phyloP scores from a whole-genome alignment of 495 filamentous ascomycete genomes.

The Xylaria longipes region DNA sequence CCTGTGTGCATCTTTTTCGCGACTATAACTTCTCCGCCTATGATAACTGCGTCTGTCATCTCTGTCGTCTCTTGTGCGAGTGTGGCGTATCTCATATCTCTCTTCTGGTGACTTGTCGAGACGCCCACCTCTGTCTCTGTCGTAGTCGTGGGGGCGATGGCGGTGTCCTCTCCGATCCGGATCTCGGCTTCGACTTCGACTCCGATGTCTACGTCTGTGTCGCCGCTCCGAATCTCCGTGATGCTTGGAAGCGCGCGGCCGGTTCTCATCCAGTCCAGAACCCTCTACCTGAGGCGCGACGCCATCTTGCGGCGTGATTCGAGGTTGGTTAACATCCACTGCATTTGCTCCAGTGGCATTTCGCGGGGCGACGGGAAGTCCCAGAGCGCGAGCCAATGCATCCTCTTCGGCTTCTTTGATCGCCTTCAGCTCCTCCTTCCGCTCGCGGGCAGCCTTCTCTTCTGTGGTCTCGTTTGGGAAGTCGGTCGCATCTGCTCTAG shows the following conservation, averaged over 20 bases:
- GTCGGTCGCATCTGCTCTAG: slow-evolving; percentile 66
- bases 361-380: slow-evolving; percentile 69
- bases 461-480: slow-evolving; percentile 63
- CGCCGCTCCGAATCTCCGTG: slow-evolving; percentile 43
- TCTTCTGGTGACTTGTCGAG: slow-evolving; percentile 29
- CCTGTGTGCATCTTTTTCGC: slow-evolving; percentile 24
- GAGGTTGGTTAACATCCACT: slow-evolving; percentile 41
- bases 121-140: slow-evolving; percentile 19
- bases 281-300: slow-evolving; percentile 22
- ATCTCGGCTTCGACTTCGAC: slow-evolving; percentile 42
- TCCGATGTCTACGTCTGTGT: slow-evolving; percentile 46
- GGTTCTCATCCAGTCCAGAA: slow-evolving; percentile 28
- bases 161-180: slow-evolving; percentile 30
- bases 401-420: slow-evolving; percentile 95
- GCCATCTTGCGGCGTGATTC: slow-evolving; percentile 13
- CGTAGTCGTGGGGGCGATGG: slow-evolving; percentile 12
- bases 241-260: slow-evolving; percentile 31
- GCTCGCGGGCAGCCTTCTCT: slow-evolving; percentile 65
- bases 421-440: slow-evolving; percentile 76
- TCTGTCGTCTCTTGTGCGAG: slow-evolving; percentile 30
- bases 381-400: slow-evolving; percentile 80
- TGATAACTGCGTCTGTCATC: slow-evolving; percentile 30
- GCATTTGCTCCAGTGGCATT: slow-evolving; percentile 58
- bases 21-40: slow-evolving; percentile 30
- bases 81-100: slow-evolving; percentile 27